phyloP scores from a whole-genome alignment of 2,329 filamentous ascomycete genomes.

The Penicillium verrucosum region DNA sequence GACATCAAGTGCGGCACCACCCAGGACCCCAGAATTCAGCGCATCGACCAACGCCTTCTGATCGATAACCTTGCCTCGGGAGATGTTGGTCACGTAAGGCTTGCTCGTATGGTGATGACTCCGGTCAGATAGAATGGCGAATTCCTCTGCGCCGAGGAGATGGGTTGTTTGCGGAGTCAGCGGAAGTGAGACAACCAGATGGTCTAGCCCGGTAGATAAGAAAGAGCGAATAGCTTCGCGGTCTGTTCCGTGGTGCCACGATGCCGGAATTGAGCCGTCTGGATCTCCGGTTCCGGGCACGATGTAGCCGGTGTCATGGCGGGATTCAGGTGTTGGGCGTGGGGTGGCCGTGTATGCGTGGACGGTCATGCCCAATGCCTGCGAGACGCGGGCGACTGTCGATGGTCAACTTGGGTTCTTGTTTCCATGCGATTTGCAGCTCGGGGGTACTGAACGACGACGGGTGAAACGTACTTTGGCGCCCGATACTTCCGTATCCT shows the following conservation, averaged over 20 bases:
- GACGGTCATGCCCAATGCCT: constrained; percentile 67
- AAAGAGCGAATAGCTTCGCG: constrained; percentile 54
- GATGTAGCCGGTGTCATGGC: constrained; percentile 62
- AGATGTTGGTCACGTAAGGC: constrained; percentile 69
- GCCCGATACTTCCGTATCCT: constrained; percentile 61
- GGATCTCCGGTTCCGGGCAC: constrained; percentile 64
- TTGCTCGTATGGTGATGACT: constrained; percentile 31
- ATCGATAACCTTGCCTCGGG: constrained; percentile 62
- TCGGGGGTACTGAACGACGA: not conserved
- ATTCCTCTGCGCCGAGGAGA: constrained; percentile 55
- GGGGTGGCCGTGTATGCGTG: constrained; percentile 72
- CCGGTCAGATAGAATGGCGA: constrained; percentile 49
- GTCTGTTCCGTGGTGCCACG: constrained; percentile 57
- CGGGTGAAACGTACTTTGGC: constrained; percentile 49
- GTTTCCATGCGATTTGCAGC: not conserved
- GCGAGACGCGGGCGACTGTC: constrained; percentile 54
- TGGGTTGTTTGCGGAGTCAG: constrained; percentile 55
- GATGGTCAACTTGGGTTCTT: constrained; percentile 3
- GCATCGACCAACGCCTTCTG: constrained; percentile 62
- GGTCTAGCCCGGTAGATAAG: constrained; percentile 54
- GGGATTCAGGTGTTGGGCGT: constrained; percentile 63
- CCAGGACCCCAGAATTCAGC: constrained; percentile 52
- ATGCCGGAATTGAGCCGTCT: constrained; percentile 53
- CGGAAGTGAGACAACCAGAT: constrained; percentile 56
- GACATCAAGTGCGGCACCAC: constrained; percentile 72